phyloP scores from a whole-genome alignment of 768 basidiomycete species.

The Russula vinacea region DNA sequence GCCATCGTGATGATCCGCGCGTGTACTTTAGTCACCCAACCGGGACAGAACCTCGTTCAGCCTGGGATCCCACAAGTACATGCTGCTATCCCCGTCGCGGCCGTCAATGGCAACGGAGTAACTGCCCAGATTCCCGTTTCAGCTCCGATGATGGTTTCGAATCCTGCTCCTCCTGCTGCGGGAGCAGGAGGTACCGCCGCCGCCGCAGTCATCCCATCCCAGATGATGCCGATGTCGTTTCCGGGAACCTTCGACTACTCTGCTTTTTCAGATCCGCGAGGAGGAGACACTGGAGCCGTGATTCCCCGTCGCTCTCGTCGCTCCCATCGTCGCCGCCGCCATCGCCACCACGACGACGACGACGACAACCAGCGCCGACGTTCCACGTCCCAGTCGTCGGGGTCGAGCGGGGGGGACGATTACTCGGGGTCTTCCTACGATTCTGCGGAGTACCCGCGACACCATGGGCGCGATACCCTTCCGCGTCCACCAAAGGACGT shows the following conservation, averaged over 20 bases:
- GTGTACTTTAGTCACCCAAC: conserved; percentile 12
- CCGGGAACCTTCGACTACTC: conserved; percentile 9
- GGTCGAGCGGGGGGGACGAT: not conserved
- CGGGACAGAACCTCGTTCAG: conserved; percentile 23
- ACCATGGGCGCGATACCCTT: conserved; percentile 49
- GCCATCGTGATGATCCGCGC: not conserved
- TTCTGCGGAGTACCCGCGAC: conserved; percentile 4
- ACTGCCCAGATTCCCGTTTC: not conserved
- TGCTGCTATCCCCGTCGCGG: conserved; percentile 9
- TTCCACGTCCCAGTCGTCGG: conserved; percentile 14
- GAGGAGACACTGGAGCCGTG: not conserved
- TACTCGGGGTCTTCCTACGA: conserved; percentile 18
- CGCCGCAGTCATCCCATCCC: conserved; percentile 6
- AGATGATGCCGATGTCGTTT: conserved; percentile 13
- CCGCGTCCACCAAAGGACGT: conserved; percentile 61
- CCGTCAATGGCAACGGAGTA: conserved; percentile 2
- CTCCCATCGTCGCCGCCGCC: conserved; percentile 4
- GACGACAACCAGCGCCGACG: conserved; percentile 14
- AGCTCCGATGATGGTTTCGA: not conserved
- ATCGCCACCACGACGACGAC: not conserved
- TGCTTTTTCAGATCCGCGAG: conserved; percentile 2
- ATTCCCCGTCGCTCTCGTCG: conserved; percentile 16
- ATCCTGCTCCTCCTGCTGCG: not conserved
- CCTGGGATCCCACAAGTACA: conserved; percentile 17
- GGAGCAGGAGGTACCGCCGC: not conserved